These are phyloP conservation scores for Pestalotiopsis sp. DNA, from an alignment of 2,329 filamentous ascomycete species.

Conservation along the genomic window DNA sequence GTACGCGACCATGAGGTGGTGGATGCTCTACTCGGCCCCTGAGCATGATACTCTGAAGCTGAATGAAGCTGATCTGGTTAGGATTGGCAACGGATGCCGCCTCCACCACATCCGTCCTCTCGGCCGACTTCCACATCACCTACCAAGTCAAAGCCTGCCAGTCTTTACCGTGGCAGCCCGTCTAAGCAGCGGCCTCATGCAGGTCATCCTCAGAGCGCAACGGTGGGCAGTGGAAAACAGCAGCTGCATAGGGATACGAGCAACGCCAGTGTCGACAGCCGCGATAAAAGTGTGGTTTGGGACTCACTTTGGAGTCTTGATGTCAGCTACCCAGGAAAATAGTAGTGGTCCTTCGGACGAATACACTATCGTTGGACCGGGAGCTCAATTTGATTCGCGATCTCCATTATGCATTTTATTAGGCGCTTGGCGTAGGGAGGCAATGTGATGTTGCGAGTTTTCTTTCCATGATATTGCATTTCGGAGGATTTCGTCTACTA, in stretches of 20 bases:
- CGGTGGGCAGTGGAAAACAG: constrained; percentile 26
- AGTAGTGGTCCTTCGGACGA: constrained; percentile 21
- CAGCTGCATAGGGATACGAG: constrained; percentile 28
- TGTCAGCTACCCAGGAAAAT: constrained; percentile 52
- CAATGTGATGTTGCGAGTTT: background rate
- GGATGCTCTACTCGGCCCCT: constrained; percentile 55
- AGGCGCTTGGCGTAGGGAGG: background rate
- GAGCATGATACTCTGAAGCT: constrained; percentile 18
- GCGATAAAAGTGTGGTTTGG: constrained; percentile 60
- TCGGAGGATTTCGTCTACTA: background rate
- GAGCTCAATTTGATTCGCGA: background rate
- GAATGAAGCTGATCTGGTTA: constrained; percentile 12
- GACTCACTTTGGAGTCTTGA: constrained; percentile 65
- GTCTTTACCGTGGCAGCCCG: background rate
- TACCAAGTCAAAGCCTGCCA: background rate
- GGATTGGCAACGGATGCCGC: constrained; percentile 14
- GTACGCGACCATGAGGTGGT: constrained; percentile 52
- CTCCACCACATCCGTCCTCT: background rate
- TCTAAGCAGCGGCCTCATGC: constrained; percentile 32
- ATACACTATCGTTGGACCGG: background rate
- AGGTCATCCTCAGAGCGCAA: background rate
- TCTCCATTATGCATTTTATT: background rate
- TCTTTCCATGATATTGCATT: background rate
- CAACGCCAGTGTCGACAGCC: constrained; percentile 35
- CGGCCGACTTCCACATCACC: constrained; percentile 3